These are phyloP conservation scores for Tuber aestivum DNA, from an alignment of 495 filamentous ascomycete species.

Conservation along the genomic window DNA sequence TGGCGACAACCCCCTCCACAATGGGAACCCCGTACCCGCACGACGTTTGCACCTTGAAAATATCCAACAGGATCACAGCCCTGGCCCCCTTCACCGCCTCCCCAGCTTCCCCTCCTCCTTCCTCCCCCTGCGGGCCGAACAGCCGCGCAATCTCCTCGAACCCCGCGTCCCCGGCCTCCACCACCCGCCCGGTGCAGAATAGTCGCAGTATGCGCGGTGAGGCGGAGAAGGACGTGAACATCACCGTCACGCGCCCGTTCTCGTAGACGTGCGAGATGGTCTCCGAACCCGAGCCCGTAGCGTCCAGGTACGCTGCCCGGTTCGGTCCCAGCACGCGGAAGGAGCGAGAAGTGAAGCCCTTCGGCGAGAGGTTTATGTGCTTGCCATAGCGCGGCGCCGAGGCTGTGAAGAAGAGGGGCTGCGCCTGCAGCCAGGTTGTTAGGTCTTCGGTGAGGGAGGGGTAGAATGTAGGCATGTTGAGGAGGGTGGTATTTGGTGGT, in stretches of 20 bases:
- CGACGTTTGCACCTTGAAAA: conserved; percentile 60
- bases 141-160: conserved; percentile 50
- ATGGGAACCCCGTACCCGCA: conserved; percentile 57
- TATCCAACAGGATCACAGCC: conserved; percentile 58
- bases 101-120: conserved; percentile 40
- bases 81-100: conserved; percentile 50
- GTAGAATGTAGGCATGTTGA: conserved; percentile 58
- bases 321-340: conserved; percentile 57
- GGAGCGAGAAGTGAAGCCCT: conserved; percentile 53
- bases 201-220: conserved; percentile 62
- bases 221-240: conserved; percentile 63
- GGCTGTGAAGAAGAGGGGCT: conserved; percentile 63
- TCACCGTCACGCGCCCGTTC: conserved; percentile 65
- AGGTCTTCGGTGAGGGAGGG: conserved; percentile 55
- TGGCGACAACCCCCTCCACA: conserved; percentile 30
- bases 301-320: conserved; percentile 63
- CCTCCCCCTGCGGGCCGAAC: conserved; percentile 43
- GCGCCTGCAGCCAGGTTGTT: conserved; percentile 54
- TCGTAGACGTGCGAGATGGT: conserved; percentile 69
- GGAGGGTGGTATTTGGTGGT: not conserved
- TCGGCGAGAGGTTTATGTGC: conserved; percentile 65
- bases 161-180: conserved; percentile 52
- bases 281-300: conserved; percentile 64
- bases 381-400: conserved; percentile 50
- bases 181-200: conserved; percentile 61